Conservation (phyloP, 1,139 yeast species). For the Arxiozyma slooffiae region DNA sequence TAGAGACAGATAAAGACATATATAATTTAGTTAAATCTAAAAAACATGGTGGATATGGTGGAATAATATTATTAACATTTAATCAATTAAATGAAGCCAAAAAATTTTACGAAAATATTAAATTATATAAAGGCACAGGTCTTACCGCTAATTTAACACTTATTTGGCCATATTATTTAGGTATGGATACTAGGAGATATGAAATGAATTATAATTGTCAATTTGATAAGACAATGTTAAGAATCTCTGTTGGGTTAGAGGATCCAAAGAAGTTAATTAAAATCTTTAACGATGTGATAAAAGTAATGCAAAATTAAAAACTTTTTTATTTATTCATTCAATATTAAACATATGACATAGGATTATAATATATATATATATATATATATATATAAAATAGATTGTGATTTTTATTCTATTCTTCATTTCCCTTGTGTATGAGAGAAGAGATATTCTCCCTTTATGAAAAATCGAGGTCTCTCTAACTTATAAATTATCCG, state of each 20-base stretch:
- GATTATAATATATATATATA: too few relatives aligned
- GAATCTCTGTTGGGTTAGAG: conserved; percentile 81
- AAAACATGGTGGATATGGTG: conserved; percentile 83
- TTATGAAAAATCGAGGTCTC: too few relatives aligned
- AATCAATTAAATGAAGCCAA: conserved; percentile 56
- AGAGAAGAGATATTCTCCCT: too few relatives aligned
- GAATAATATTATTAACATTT: conserved; percentile 71
- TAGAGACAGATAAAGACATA: conserved; percentile 41
- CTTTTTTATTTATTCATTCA: too few relatives aligned
- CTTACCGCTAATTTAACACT: conserved; percentile 89
- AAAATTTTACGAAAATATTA: conserved; percentile 63
- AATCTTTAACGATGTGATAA: conserved; percentile 42
- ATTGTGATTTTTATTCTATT: too few relatives aligned
- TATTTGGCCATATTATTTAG: conserved; percentile 82
- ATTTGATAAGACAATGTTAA: conserved; percentile 66
- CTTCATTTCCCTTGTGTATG: too few relatives aligned
- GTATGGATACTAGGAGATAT: conserved; percentile 33
- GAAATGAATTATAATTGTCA: not conserved
- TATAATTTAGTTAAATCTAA: conserved; percentile 61
- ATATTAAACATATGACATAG: too few relatives aligned
- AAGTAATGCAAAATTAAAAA: conserved; percentile 22
- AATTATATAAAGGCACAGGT: conserved; percentile 85
- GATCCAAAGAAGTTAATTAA: conserved; percentile 42
- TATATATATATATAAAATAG: too few relatives aligned
- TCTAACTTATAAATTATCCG: too few relatives aligned